Evolutionary conservation across 1,139 yeast species (phyloP), one percentile per base, ranked within the genome.

Genomic region (Arxiozyma slooffiae): DNA sequence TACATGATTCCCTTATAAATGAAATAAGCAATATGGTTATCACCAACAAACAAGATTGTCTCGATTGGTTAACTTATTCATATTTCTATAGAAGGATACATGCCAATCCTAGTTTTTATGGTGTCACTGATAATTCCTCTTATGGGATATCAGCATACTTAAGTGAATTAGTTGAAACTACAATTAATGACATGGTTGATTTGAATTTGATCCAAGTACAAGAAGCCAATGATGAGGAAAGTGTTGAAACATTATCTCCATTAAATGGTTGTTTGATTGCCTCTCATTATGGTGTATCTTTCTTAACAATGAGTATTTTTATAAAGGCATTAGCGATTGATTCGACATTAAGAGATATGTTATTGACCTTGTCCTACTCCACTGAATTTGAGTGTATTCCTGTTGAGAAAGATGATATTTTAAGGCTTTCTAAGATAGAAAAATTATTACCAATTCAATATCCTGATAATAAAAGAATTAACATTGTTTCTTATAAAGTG

Each of bases 41-140:
- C 52, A 76, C 73, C 48, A 73, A 79, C 6, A 80, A 86, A 60
- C 97, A 90, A 60, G 95, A 86, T 56, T 86, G 95, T 57, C 78
- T 94, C 53, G 97, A 90, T 60, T 87, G 96, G 94, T 63, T 94
- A 41, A 85, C 97, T 0, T 86, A 79, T 66, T 78, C 96, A 0
- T 85, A 81, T 59, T 86, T 89, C 61, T 94, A 87, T 68, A 74
- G 95, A 55, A 72, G 97, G 49, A 66, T 92, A 23, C 83, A 81
- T 52, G 74, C 79, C 44, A 94, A 94, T 63, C 97, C 98, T 1
- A 81, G 95, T 54, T 94, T 79, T 64, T 94, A 94, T 62, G 96
- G 90, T 21, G 77, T 87, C 24, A 72, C 73, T 41, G 86, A 82
- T 54, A 73, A 77, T 1, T 72, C 86, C 0, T 80, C 80, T 48